phyloP scores from a whole-genome alignment of 1,284 basidiomycete genomes.

The Agroathelia rolfsii region DNA sequence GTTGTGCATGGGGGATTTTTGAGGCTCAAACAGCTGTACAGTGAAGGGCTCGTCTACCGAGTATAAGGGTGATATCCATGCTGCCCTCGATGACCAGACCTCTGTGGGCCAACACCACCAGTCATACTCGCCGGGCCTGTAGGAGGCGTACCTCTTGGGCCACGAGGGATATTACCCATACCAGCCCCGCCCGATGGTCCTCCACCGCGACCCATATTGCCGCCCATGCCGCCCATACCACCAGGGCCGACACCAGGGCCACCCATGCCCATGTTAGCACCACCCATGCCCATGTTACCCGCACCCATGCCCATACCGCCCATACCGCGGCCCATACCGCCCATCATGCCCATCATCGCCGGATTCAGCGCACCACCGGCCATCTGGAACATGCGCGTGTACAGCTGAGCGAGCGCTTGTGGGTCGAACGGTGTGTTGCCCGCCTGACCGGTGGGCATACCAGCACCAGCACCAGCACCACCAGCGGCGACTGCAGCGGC shows the following conservation, averaged over 20 bases:
- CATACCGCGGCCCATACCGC: constrained; percentile 31
- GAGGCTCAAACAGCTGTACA: too few species aligned
- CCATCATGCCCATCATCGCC: constrained; percentile 33
- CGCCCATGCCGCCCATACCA: constrained; percentile 29
- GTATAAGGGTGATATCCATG: constrained; percentile 77
- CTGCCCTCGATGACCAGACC: constrained; percentile 58
- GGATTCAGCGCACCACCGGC: constrained; percentile 37
- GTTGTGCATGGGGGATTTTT: too few species aligned
- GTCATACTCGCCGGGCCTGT: constrained; percentile 34
- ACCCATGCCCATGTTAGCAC: constrained; percentile 23
- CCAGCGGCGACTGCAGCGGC: constrained; percentile 15
- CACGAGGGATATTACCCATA: constrained; percentile 55
- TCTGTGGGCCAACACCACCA: constrained; percentile 62
- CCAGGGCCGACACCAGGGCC: constrained; percentile 12
- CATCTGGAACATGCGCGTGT: constrained; percentile 80
- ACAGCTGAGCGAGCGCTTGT: constrained; percentile 69
- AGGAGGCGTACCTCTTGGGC: constrained; percentile 38
- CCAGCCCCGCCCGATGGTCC: constrained; percentile 27
- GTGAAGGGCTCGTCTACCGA: too few species aligned
- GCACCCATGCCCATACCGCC: constrained; percentile 31
- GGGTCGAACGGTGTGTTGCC: constrained; percentile 66
- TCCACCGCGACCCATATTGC: constrained; percentile 38
- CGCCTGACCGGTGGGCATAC: constrained; percentile 16
- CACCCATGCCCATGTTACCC: constrained; percentile 30
- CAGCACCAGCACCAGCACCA: constrained; percentile 13